Evolutionary conservation across 257 asterid species (phyloP), one percentile per base, ranked within the genome.

Genomic region (Thymus mandschuricus): DNA sequence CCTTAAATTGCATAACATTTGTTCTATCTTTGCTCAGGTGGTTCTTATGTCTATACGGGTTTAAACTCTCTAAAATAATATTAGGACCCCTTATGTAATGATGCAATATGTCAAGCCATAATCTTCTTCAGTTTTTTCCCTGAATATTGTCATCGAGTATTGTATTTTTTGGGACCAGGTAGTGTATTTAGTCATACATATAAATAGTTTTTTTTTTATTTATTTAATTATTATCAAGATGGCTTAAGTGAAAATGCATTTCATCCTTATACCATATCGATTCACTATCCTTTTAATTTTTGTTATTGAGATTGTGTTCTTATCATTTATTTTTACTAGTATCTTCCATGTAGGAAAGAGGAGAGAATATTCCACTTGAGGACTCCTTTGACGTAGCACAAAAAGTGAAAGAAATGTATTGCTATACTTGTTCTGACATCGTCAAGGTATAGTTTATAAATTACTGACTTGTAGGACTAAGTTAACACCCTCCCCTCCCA

Each of bases 381-480:
- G 97, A 94, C 57, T 92, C 97, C 74, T 81, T 94, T 78, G 99
- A 91, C 57, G 96, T 91, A 51, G 95, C 97, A 58, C 86, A 89
- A 70, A 88, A 85, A 84, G 96, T 94, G 79, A 94, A 91, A 87
- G 99, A 94, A 79, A 84, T 78, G 87, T 85, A 94, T 81, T 89
- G 99, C 85, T 94, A 94, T 80, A 94, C 99, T 71, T 91, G 92
- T 78, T 94, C 99, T 33, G 98, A 94, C 87, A 82, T 94, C 65
- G 95, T 94, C 76, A 94, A 94, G 99, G 98, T 94, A 85, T 80
- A 71, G 52, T 62, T 49, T 78, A 50, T 68, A 61, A 55, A 40
- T 61, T 60, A 66, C 41, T 30, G 54, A 43, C 69, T 64, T 30
- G 76, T 0, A 55, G 60, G 69, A 70, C 35, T 15, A 1, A 15